A percentile compares a stretch with the other conserved stretches of the same genome.
Conservation (phyloP, 192 early-diverging fungal genomes). For the Coemansia sp. region DNA sequence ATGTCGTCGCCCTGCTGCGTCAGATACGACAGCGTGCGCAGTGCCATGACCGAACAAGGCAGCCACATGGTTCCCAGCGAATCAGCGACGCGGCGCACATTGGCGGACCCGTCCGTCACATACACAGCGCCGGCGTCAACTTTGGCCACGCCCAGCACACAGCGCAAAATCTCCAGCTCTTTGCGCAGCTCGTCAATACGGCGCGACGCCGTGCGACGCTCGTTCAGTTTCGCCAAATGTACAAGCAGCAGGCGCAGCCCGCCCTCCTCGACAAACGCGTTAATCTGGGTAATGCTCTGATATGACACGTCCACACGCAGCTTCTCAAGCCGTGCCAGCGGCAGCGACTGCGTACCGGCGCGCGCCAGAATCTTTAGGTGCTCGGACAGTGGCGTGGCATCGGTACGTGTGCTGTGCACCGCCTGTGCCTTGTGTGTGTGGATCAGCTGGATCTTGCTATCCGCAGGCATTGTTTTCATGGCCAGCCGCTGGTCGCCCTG, state of each 20-base stretch:
- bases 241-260: constrained; percentile 40
- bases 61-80: constrained; percentile 43
- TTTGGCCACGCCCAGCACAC: constrained; percentile 39
- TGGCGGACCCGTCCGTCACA: constrained; percentile 16
- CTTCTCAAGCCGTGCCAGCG: constrained; percentile 42
- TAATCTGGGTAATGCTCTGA: constrained; percentile 48
- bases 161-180: constrained; percentile 46
- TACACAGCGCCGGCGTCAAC: constrained; percentile 24
- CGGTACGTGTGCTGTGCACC: not conserved
- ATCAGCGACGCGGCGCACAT: constrained; percentile 31
- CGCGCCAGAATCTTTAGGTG: constrained; percentile 40
- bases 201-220: constrained; percentile 21
- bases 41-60: constrained; percentile 33
- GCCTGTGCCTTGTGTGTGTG: constrained; percentile 41
- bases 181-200: constrained; percentile 44
- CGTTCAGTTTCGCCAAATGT: constrained; percentile 47
- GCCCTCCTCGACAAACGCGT: constrained; percentile 41
- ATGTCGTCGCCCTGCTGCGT: constrained; percentile 24
- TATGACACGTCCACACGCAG: constrained; percentile 47
- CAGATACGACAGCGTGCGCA: constrained; percentile 34
- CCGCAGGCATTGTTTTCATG: constrained; percentile 43
- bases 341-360: constrained; percentile 47
- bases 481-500: constrained; percentile 38
- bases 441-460: constrained; percentile 45
- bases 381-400: constrained; percentile 37